Evolutionary conservation across 129 eudicot genomes (phyloP).

Genomic region (Logfia minima): DNA sequence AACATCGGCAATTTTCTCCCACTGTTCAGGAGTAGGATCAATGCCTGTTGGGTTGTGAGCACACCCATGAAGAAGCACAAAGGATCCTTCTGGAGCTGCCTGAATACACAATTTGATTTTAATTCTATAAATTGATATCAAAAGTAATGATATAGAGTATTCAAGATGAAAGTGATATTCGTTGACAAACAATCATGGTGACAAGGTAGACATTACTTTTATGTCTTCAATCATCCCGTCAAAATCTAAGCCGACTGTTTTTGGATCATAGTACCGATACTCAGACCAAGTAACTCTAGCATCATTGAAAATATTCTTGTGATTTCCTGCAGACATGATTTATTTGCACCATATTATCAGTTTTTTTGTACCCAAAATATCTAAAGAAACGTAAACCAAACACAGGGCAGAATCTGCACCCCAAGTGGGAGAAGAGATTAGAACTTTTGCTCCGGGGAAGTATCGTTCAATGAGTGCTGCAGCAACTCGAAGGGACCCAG

Average conservation of each 20-base stretch:
- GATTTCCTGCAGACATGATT: slow-evolving; percentile 68
- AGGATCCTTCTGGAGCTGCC: slow-evolving; percentile 96
- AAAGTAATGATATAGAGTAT: not conserved
- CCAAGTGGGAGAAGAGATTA: slow-evolving; percentile 96
- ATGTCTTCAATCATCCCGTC: slow-evolving; percentile 95
- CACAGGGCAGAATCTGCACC: slow-evolving; percentile 46
- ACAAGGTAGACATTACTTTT: slow-evolving; percentile 52
- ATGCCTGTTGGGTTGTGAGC: slow-evolving; percentile 99
- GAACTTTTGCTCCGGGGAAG: slow-evolving; percentile 90
- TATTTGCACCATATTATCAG: not conserved
- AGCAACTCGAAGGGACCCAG: slow-evolving; percentile 98
- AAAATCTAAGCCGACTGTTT: slow-evolving; percentile 94
- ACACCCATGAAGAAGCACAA: slow-evolving; percentile 96
- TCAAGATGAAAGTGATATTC: slow-evolving; percentile 8
- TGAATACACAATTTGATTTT: slow-evolving; percentile 27
- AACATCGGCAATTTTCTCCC: slow-evolving; percentile 91
- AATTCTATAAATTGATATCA: slow-evolving; percentile 7
- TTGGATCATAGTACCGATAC: slow-evolving; percentile 94
- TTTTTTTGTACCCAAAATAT: not conserved
- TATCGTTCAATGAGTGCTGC: slow-evolving; percentile 92
- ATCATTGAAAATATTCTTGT: slow-evolving; percentile 95
- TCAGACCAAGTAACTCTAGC: slow-evolving; percentile 99
- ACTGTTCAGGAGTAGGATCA: slow-evolving; percentile 93
- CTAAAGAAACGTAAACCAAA: slow-evolving; percentile 13
- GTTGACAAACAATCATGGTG: not conserved